Evolutionary conservation across 148 eudicot genomes (phyloP), one percentile per base, ranked within the genome.

Genomic region (Hydrangea macrophylla): DNA sequence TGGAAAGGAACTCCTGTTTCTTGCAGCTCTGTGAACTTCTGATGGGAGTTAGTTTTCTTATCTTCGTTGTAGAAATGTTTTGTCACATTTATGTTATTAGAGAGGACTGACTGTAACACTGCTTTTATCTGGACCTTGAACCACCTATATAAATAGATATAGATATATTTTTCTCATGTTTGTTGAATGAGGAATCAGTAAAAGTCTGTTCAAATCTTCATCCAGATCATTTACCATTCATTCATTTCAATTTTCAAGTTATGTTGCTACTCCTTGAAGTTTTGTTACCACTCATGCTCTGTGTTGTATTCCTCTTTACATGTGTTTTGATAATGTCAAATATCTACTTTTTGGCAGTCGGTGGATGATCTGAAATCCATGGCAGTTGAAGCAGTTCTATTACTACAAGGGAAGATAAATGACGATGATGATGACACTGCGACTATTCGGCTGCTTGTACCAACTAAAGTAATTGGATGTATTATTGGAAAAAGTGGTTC

Each of bases 381-480:
- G 85, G 92, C 96, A 27, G 88, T 93, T 57, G 96, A 93, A 84
- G 97, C 98, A 53, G 89, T 93, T 73, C 80, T 92, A 2, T 79
- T 93, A 76, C 94, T 93, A 57, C 96, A 93, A 82, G 92, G 81
- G 69, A 88, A 90, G 81, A 93, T 93, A 81, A 93, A 90, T 72
- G 84, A 84, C 20, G 92, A 90, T 61, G 96, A 84, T 80, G 92
- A 79, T 64, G 89, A 93, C 30, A 73, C 57, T 58, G 85, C 82
- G 24, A 76, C 78, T 33, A 76, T 90, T 35, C 75, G 87, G 37
- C 83, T 94, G 31, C 92, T 90, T 45, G 79, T 94, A 61, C 84
- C 97, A 23, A 81, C 89, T 32, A 90, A 80, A 79, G 85, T 82
- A 67, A 94, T 94, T 73, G 97, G 99, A 13, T 88, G 96, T 73